A percentile compares a stretch with the other conserved stretches of the same genome.
Conservation (phyloP, 257 asterid species). For the Prunella vulgaris region DNA sequence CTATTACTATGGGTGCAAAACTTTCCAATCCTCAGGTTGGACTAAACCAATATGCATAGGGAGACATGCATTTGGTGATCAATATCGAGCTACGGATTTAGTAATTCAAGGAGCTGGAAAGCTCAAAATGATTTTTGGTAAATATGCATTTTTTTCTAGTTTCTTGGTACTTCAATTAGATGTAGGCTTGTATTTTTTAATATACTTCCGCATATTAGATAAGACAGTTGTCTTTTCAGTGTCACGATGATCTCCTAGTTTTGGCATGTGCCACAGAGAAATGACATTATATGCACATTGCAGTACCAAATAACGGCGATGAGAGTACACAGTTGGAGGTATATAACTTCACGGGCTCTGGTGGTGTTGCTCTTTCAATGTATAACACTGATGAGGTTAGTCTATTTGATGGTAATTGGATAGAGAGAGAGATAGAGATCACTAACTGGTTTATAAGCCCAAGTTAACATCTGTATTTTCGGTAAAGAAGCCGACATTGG, state of each 20-base stretch:
- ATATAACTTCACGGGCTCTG: constrained; percentile 47
- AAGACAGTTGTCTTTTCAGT: background rate
- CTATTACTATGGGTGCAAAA: background rate
- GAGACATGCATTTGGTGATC: constrained; percentile 70
- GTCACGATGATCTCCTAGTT: background rate
- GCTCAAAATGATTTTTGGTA: constrained; percentile 60
- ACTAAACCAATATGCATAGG: constrained; percentile 72
- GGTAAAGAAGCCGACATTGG: background rate
- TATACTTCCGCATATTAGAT: background rate
- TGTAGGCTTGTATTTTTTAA: background rate
- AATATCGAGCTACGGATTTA: constrained; percentile 60
- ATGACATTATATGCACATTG: constrained; percentile 14
- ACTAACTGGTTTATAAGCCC: background rate
- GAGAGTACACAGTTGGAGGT: constrained; percentile 54
- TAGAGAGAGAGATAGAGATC: background rate
- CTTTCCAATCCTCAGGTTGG: constrained; percentile 40
- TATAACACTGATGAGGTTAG: constrained; percentile 69
- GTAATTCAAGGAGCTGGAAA: constrained; percentile 55
- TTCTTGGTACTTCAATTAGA: background rate
- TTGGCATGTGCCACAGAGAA: background rate
- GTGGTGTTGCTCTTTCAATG: constrained; percentile 74
- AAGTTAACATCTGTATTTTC: background rate
- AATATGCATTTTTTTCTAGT: background rate
- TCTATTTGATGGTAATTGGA: background rate
- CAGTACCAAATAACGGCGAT: constrained; percentile 43